Base-by-base conservation (phyloP, 306 rosid genomes). In the Medicago arabica region DNA sequence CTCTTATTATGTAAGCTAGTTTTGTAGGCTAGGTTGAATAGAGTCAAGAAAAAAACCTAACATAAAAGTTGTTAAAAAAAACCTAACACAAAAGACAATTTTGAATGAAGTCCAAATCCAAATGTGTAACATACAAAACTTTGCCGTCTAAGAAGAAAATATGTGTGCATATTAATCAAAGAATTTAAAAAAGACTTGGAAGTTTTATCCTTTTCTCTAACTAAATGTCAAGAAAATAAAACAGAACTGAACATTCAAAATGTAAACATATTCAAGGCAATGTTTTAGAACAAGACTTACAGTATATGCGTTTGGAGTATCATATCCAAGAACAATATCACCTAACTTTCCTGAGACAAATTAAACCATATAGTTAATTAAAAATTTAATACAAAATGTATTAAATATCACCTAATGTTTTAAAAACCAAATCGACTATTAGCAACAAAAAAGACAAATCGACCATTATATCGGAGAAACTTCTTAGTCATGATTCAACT, bases 241-340 rank as follows among this genome's bases (percentile, higher is more conserved):
- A 12, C 8, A 58, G 6, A 58, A 19, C 21, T 23, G 1, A 58
- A 58, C 10, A 11, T 11, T 1, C 16, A 51, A 28, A 28, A 28
- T 28, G 31, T 3, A 23, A 1, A 12, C 39, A 25, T 59, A 51
- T 25, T 12, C 17, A 2, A 23, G 4, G 16, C 8, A 58, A 59
- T 10, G 7, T 10, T 59, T 23, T 58, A 28, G 40, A 31, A 61
- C 7, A 40, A 75, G 9, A 70, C 81, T 75, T 72, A 88, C 97
- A 50, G 66, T 75, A 78, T 92, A 92, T 31, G 82, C 77, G 39
- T 85, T 76, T 69, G 84, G 36, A 54, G 92, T 80, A 75, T 89
- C 89, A 60, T 88, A 92, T 58, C 95, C 97, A 72, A 92, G 93
- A 86, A 88, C 89, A 50, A 89, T 74, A 83, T 92, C 96, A 62